Base-by-base conservation (phyloP, 768 basidiomycete genomes). In the Tylopilus sp. region DNA sequence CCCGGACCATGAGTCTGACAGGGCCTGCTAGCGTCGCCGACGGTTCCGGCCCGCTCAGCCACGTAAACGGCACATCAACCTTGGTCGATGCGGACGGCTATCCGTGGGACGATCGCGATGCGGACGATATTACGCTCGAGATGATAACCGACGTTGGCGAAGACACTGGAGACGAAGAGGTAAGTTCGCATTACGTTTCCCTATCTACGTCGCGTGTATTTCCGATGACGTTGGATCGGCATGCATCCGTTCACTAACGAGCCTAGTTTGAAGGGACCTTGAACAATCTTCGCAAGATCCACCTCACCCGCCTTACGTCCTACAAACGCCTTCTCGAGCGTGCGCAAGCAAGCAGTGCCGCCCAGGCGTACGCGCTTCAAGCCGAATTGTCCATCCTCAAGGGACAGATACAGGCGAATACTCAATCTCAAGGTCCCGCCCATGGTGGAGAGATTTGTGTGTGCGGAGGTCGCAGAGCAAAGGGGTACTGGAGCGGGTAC, bases 281-380 rank as follows among this genome's bases (percentile, higher is more conserved):
- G 44, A 67, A 74, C 37, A 61, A 67, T 40, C 67, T 82, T 31
- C 63, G 71, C 11, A 66, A 65, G 17, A 61, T 79, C 21, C 80
- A 83, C 57, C 68, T 72, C 28, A 66, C 66, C 34, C 88, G 87
- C 59, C 78, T 91, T 14, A 77, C 83, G 16, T 82, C 85, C 52
- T 87, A 89, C 70, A 92, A 86, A 63, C 80, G 90, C 2, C 76
- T 93, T 2, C 78, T 93, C 13, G 90, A 93, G 59, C 85, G 86
- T 36, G 79, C 89, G 0, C 92, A 93, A 60, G 82, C 86, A 3
- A 83, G 84, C 10, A 78, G 86, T 2, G 88, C 90, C 0, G 85
- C 89, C 1, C 92, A 93, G 62, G 74, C 92, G 2, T 90, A 93
- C 62, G 90, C 92, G 0, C 73, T 94, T 1, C 90, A 92, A 69